Conservation (phyloP, 495 filamentous ascomycete species). For the Cladorrhinum samala region DNA sequence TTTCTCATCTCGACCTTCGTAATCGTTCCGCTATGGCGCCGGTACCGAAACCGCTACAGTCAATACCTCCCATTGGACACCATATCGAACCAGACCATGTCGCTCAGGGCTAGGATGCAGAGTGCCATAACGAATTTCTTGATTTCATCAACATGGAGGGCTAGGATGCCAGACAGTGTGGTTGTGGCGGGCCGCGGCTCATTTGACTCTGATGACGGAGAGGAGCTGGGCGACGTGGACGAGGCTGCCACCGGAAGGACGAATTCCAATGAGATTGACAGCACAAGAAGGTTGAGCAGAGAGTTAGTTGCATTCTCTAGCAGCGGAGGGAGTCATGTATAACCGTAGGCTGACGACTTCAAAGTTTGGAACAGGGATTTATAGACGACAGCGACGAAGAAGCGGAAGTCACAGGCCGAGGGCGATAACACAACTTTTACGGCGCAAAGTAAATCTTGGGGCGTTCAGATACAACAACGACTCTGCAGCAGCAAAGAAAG, state of each 20-base stretch:
- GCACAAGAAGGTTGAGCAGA: conserved; percentile 60
- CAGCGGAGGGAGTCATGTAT: no score
- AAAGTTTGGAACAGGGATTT: conserved; percentile 36
- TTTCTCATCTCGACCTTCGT: conserved; percentile 67
- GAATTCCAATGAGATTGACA: conserved; percentile 40
- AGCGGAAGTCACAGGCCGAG: not conserved
- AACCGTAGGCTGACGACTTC: no score
- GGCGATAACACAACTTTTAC: conserved; percentile 12
- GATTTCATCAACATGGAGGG: conserved; percentile 51
- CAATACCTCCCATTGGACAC: conserved; percentile 63
- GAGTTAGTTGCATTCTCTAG: conserved; percentile 53
- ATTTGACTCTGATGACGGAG: conserved; percentile 48
- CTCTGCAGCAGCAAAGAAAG: no score
- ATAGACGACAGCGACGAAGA: conserved; percentile 33
- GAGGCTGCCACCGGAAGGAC: conserved; percentile 60
- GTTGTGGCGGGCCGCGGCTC: conserved; percentile 35
- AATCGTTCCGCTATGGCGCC: conserved; percentile 67
- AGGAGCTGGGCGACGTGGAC: conserved; percentile 59
- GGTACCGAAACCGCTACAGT: conserved; percentile 66
- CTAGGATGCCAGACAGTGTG: conserved; percentile 28
- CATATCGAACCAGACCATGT: conserved; percentile 55
- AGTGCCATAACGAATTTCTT: conserved; percentile 49
- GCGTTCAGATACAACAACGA: conserved; percentile 5
- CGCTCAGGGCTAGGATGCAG: conserved; percentile 56
- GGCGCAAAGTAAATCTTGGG: conserved; percentile 1